Evolutionary conservation across 163 green algal genomes (phyloP).

Genomic region (Chlorella variabilis): DNA sequence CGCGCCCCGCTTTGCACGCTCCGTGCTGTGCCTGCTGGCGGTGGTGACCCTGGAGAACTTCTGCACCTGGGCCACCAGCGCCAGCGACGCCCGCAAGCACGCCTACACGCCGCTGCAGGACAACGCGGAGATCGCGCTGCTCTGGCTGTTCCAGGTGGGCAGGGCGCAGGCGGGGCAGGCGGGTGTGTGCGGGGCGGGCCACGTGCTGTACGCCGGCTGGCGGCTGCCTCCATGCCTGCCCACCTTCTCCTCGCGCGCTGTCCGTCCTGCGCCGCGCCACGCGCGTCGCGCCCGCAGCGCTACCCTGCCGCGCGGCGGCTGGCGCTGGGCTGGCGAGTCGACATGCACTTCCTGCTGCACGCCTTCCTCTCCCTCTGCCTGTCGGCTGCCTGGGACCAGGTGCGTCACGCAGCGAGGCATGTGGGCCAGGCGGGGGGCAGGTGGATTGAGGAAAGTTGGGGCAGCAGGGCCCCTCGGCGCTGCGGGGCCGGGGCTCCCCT

Average conservation of each 20-base stretch:
- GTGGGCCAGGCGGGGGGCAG: too few species aligned
- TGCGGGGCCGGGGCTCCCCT: too few species aligned
- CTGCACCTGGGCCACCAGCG: conserved; percentile 74
- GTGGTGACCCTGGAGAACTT: conserved; percentile 72
- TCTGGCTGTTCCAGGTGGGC: conserved; percentile 30
- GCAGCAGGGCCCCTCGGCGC: too few species aligned
- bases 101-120: conserved; percentile 68
- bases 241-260: too few species aligned
- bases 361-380: conserved; percentile 65
- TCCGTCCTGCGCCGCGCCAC: too few species aligned
- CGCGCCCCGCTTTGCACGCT: conserved; percentile 55
- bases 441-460: too few species aligned
- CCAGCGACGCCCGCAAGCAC: conserved; percentile 70
- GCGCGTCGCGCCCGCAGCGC: too few species aligned
- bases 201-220: not conserved
- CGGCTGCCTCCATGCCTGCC: not conserved
- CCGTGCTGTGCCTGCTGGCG: conserved; percentile 60
- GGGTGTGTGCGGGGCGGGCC: too few species aligned
- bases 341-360: conserved; percentile 69
- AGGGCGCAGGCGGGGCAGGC: too few species aligned
- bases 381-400: conserved; percentile 68
- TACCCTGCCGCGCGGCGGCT: conserved; percentile 34
- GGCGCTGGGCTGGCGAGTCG: conserved; percentile 41
- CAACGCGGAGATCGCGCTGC: conserved; percentile 55
- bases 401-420: too few species aligned